Percentiles rank a stretch among this genome's conserved stretches.
Conservation (phyloP, 441 rosid genomes). For the Flueggea neowawraea region DNA sequence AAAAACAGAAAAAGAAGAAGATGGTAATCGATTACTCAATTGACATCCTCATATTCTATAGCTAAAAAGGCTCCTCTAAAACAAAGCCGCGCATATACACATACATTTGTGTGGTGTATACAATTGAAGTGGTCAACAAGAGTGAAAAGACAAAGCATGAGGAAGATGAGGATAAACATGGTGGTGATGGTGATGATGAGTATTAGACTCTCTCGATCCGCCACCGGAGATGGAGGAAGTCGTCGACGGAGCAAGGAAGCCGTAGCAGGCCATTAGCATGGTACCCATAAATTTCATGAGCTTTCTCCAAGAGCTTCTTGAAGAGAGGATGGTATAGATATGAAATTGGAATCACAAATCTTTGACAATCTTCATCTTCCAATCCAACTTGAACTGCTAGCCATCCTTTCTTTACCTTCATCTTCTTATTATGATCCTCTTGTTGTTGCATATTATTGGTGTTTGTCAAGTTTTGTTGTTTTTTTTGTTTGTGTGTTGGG, state of each 20-base stretch:
- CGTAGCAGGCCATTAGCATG: slow-evolving; percentile 32
- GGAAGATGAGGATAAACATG: slow-evolving; percentile 16
- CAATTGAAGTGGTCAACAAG: slow-evolving; percentile 15
- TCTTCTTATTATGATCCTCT: slow-evolving; percentile 21
- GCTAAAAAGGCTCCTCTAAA: background rate
- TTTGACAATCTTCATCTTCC: slow-evolving; percentile 30
- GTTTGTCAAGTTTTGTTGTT: no score
- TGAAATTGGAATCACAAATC: slow-evolving; percentile 37
- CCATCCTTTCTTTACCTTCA: slow-evolving; percentile 52
- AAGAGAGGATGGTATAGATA: slow-evolving; percentile 46
- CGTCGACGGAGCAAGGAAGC: slow-evolving; percentile 42
- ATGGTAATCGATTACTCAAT: no score
- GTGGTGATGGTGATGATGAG: slow-evolving; percentile 10
- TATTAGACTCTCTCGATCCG: slow-evolving; percentile 29
- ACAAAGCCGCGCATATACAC: no score
- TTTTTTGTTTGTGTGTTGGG: background rate
- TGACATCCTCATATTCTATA: no score
- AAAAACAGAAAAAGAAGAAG: no score
- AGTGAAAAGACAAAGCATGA: slow-evolving; percentile 27
- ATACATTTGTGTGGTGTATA: no score
- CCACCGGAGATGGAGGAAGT: slow-evolving; percentile 40
- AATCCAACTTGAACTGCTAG: slow-evolving; percentile 37
- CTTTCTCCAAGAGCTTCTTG: slow-evolving; percentile 33
- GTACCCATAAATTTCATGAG: slow-evolving; percentile 38
- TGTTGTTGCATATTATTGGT: background rate